Evolutionary conservation across 768 basidiomycete genomes (phyloP).

Genomic region (Hericium coralloides): DNA sequence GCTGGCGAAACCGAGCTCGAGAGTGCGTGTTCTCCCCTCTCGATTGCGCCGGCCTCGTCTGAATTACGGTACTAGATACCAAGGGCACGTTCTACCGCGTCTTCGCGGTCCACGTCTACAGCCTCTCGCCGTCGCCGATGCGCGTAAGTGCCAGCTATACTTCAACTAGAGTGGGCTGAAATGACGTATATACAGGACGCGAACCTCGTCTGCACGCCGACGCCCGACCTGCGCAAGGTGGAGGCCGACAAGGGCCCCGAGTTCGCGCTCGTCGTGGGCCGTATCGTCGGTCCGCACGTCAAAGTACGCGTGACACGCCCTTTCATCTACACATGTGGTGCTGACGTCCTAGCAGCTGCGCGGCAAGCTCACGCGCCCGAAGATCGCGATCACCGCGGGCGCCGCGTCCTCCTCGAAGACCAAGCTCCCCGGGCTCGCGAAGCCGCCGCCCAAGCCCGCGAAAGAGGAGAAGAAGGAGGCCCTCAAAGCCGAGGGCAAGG

Average conservation of each 20-base stretch:
- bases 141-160: constrained; percentile 29
- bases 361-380: no score
- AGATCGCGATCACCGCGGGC: background rate
- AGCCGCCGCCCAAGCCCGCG: constrained; percentile 4
- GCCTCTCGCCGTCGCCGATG: constrained; percentile 57
- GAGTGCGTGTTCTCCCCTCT: constrained; percentile 32
- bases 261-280: constrained; percentile 4
- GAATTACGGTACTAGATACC: constrained; percentile 31
- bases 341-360: background rate
- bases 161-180: no score
- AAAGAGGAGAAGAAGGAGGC: background rate
- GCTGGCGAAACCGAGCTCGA: constrained; percentile 59
- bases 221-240: constrained; percentile 7
- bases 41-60: background rate
- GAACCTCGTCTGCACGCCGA: constrained; percentile 24
- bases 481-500: constrained; percentile 15
- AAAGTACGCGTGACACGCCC: constrained; percentile 2
- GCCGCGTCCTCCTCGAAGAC: constrained; percentile 9
- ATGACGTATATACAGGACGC: constrained; percentile 42
- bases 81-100: constrained; percentile 44
- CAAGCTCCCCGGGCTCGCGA: constrained; percentile 8
- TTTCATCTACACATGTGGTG: background rate
- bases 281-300: constrained; percentile 8
- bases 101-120: constrained; percentile 58
- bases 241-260: background rate